A percentile compares a stretch with the other conserved stretches of the same genome.
phyloP scores from a whole-genome alignment of 2,329 filamentous ascomycete species.

The Colletotrichum trifolii region DNA sequence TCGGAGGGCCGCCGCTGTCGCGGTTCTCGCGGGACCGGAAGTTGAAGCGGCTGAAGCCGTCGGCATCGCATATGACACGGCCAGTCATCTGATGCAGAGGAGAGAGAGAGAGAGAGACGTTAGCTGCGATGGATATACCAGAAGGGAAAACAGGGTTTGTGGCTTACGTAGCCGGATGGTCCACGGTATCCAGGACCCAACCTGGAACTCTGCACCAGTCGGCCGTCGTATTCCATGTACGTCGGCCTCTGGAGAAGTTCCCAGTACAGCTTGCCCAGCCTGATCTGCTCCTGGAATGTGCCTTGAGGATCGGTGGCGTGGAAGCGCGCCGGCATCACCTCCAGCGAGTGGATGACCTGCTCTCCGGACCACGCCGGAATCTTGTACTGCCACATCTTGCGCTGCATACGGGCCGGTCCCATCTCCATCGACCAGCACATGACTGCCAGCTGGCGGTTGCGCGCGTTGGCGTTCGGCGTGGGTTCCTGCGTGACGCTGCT shows the following conservation, averaged over 20 bases:
- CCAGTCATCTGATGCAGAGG: slow-evolving; percentile 45
- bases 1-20: neutral
- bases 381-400: slow-evolving; percentile 50
- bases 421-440: slow-evolving; percentile 56
- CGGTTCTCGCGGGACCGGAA: slow-evolving; percentile 41
- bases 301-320: slow-evolving; percentile 51
- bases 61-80: slow-evolving; percentile 56
- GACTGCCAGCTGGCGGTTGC: slow-evolving; percentile 38
- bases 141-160: neutral
- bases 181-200: slow-evolving; percentile 38
- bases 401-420: slow-evolving; percentile 46
- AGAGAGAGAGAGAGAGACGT: too few relatives aligned
- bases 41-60: slow-evolving; percentile 52
- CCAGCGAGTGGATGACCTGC: slow-evolving; percentile 53
- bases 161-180: slow-evolving; percentile 45
- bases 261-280: slow-evolving; percentile 59
- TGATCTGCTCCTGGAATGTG: slow-evolving; percentile 51
- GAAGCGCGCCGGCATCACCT: slow-evolving; percentile 55
- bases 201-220: slow-evolving; percentile 46
- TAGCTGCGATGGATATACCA: too few relatives aligned
- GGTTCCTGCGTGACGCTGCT: slow-evolving; percentile 44
- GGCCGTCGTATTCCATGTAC: slow-evolving; percentile 59
- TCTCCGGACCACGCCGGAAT: slow-evolving; percentile 56
- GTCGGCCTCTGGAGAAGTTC: slow-evolving; percentile 56
- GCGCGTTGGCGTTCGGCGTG: neutral